Base-by-base conservation (phyloP, 768 basidiomycete genomes). In the Rhizopogon salebrosus region DNA sequence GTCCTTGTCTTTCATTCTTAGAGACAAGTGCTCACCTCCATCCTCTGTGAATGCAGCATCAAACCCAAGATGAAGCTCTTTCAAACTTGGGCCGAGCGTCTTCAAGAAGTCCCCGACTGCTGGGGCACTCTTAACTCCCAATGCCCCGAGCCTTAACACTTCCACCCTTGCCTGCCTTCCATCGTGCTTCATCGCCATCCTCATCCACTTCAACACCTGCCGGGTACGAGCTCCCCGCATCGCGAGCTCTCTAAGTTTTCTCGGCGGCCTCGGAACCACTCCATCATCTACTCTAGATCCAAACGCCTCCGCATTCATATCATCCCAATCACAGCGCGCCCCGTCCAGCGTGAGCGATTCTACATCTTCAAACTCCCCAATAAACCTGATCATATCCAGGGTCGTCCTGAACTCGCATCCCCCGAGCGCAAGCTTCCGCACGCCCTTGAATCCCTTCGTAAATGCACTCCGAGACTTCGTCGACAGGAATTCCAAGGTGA, bases 401-500 rank as follows among this genome's bases (percentile, higher is more conserved):
- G 55, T 57, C 22, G 64, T 61, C 26, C 52, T 58, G 42, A 68
- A 69, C 40, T 54, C 48, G 41, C 66, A 68, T 36, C 45, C 58
- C 1, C 63, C 60, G 37, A 68, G 24, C 14, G 58, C 42, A 10
- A 70, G 62, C 24, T 40, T 57, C 27, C 52, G 60, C 1, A 42
- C 57, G 5, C 41, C 43, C 38, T 53, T 65, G 58, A 70, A 68
- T 16, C 54, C 53, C 35, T 58, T 43, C 24, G 67, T 51, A 48
- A 66, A 68, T 8, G 59, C 56, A 8, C 49, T 41, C 22, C 64
- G 64, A 36, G 67, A 64, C 41, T 49, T 55, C 20, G 61, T 52
- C 16, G 66, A 68, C 29, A 68, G 63, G 38, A 63, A 65, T 38
- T 69, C 64, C 69, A 69, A 68, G 18, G 67, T 67, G 42, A 68